phyloP scores from a whole-genome alignment of 352 stramenopile species.

The Pythium folliculosum region DNA sequence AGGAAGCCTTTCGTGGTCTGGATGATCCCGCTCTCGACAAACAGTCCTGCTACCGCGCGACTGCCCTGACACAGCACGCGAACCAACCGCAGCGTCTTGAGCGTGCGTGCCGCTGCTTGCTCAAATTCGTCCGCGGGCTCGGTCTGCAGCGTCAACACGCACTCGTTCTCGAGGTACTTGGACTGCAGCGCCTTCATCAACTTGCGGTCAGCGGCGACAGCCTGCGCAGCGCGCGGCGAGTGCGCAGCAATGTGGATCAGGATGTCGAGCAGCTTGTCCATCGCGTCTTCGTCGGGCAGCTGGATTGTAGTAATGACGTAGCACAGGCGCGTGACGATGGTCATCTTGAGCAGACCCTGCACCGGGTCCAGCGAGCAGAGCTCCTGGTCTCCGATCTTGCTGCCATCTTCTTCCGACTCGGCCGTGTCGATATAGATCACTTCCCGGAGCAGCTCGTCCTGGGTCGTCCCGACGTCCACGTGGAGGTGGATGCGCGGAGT shows the following conservation, averaged over 20 bases:
- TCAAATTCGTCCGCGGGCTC: slow-evolving; percentile 18
- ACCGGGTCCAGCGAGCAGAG: slow-evolving; percentile 33
- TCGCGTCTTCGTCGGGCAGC: slow-evolving; percentile 24
- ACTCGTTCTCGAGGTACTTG: slow-evolving; percentile 31
- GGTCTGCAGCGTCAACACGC: slow-evolving; percentile 28
- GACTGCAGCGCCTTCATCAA: slow-evolving; percentile 26
- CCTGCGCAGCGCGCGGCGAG: slow-evolving; percentile 27
- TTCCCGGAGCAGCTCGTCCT: slow-evolving; percentile 27
- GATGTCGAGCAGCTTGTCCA: slow-evolving; percentile 37
- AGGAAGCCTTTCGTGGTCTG: slow-evolving; percentile 34
- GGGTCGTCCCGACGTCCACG: slow-evolving; percentile 18
- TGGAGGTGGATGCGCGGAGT: slow-evolving; percentile 24
- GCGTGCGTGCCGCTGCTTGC: slow-evolving; percentile 5
- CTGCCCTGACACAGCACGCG: slow-evolving; percentile 31
- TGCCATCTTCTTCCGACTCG: slow-evolving; percentile 27
- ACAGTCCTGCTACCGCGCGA: slow-evolving; percentile 21
- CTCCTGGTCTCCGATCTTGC: slow-evolving; percentile 31
- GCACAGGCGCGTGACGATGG: slow-evolving; percentile 30
- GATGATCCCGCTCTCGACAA: slow-evolving; percentile 27
- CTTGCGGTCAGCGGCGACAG: slow-evolving; percentile 15
- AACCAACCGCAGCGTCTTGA: slow-evolving; percentile 23
- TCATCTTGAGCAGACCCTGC: slow-evolving; percentile 37
- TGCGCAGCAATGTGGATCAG: slow-evolving; percentile 31
- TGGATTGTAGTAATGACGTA: slow-evolving; percentile 31
- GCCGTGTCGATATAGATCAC: slow-evolving; percentile 33